A percentile compares a stretch with the other conserved stretches of the same genome.
phyloP scores from a whole-genome alignment of 345 rosid species.

The Pugionium cornutum region DNA sequence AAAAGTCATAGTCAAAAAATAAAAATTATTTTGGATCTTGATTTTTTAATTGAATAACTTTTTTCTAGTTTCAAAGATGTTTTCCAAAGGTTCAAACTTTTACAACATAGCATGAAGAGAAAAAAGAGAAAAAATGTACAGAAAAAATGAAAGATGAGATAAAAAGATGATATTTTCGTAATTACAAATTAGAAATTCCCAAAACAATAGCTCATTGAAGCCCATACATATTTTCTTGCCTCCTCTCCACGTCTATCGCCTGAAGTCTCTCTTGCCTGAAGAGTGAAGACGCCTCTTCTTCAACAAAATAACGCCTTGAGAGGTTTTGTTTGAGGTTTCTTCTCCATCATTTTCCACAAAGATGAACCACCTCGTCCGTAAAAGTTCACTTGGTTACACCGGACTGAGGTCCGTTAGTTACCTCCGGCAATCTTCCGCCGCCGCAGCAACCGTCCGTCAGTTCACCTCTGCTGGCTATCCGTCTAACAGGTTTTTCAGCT shows the following conservation, averaged over 20 bases:
- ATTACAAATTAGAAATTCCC: too few species aligned
- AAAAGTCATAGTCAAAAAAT: too few species aligned
- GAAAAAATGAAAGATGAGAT: too few species aligned
- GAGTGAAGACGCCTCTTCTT: background rate
- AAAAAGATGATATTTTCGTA: too few species aligned
- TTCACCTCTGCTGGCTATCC: slow-evolving; percentile 47
- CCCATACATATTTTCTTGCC: slow-evolving; percentile 13
- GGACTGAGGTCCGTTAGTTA: slow-evolving; percentile 33
- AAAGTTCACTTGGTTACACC: slow-evolving; percentile 17
- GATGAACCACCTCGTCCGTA: slow-evolving; percentile 37
- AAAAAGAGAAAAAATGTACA: too few species aligned
- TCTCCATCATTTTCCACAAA: slow-evolving; percentile 1
- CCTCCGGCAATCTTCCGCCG: slow-evolving; percentile 39
- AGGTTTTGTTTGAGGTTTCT: slow-evolving; percentile 28
- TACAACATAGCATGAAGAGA: too few species aligned
- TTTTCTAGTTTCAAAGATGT: too few species aligned
- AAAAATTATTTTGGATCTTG: too few species aligned
- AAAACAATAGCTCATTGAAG: background rate
- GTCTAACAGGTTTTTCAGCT: slow-evolving; percentile 41
- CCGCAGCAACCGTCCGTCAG: slow-evolving; percentile 28
- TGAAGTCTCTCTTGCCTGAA: too few species aligned
- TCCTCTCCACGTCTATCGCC: slow-evolving; percentile 7
- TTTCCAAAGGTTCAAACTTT: too few species aligned
- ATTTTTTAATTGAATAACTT: too few species aligned
- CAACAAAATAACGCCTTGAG: too few species aligned